Base-by-base conservation (phyloP, 768 basidiomycete genomes). In the Dentipellis sp. region DNA sequence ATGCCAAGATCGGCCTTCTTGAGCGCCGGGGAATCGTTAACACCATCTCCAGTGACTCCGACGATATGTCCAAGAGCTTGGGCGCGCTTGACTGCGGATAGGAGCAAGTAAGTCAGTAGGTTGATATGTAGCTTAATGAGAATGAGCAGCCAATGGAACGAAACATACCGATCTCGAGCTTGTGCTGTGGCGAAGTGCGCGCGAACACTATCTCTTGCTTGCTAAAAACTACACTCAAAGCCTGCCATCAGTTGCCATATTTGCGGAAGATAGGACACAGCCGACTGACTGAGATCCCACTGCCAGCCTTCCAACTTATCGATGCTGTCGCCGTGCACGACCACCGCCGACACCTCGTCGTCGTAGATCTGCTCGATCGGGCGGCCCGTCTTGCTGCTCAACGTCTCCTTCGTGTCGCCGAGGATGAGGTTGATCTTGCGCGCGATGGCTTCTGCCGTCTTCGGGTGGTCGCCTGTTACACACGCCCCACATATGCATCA, bases 11-110 rank as follows among this genome's bases (percentile, higher is more conserved):
- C 84, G 29, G 84, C 83, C 47, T 48, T 48, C 11, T 86, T 86
- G 29, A 86, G 68, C 9, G 84, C 84, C 22, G 84, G 84, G 0
- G 83, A 83, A 59, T 86, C 84, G 60, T 86, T 87, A 50, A 85
- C 84, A 61, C 84, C 84, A 64, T 87, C 84, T 5, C 84, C 84
- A 55, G 83, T 85, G 81, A 85, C 83, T 66, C 83, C 84, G 45
- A 87, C 84, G 49, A 85, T 81, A 60, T 85, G 83, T 21, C 84
- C 84, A 22, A 85, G 68, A 35, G 83, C 82, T 62, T 87, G 84
- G 6, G 83, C 83, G 62, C 76, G 83, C 69, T 86, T 84, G 23
- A 87, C 84, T 85, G 34, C 4, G 19, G 3, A 4, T 3, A 16
- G 4, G 19, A 48, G n/a, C 11, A 19, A 10, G 47, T 48, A 2